Evolutionary conservation across 306 rosid species (phyloP).

Genomic region (Corylus heterophylla): DNA sequence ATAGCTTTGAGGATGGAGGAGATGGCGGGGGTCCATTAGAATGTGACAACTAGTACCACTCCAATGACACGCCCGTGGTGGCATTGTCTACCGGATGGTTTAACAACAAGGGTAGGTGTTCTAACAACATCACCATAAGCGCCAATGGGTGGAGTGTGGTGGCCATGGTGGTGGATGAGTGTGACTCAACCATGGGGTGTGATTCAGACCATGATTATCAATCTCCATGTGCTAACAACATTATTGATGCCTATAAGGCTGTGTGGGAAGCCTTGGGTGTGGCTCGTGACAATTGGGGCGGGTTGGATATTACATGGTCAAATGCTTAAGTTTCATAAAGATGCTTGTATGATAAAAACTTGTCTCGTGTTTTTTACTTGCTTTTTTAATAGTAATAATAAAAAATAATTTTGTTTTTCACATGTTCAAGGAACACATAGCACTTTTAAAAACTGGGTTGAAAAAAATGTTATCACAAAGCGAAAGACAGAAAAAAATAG

Average conservation of each 20-base stretch:
- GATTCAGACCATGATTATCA: slow-evolving; percentile 43
- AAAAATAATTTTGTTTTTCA: too few species aligned
- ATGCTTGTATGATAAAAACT: not conserved
- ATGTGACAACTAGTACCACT: slow-evolving; percentile 45
- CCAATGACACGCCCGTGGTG: slow-evolving; percentile 22
- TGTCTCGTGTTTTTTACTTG: not conserved
- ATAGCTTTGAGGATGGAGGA: slow-evolving; percentile 23
- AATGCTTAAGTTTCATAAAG: not conserved
- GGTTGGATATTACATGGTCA: slow-evolving; percentile 27
- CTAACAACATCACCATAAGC: slow-evolving; percentile 27
- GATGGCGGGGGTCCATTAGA: slow-evolving; percentile 49
- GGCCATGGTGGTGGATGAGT: slow-evolving; percentile 53
- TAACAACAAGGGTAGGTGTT: slow-evolving; percentile 34
- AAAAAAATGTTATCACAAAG: too few species aligned
- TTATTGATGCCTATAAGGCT: slow-evolving; percentile 46
- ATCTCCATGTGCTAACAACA: slow-evolving; percentile 45
- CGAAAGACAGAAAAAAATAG: too few species aligned
- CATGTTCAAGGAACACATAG: too few species aligned
- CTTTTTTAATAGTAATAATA: not conserved
- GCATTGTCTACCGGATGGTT: slow-evolving; percentile 57
- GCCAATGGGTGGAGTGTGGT: slow-evolving; percentile 43
- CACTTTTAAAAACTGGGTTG: too few species aligned
- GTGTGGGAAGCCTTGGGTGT: slow-evolving; percentile 41
- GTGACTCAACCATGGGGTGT: slow-evolving; percentile 55
- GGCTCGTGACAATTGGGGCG: slow-evolving; percentile 18